Percentiles rank a stretch among this genome's conserved stretches.
These are phyloP conservation scores for Calophaca sinica DNA, from an alignment of 306 rosid genomes.

Conservation along the genomic window DNA sequence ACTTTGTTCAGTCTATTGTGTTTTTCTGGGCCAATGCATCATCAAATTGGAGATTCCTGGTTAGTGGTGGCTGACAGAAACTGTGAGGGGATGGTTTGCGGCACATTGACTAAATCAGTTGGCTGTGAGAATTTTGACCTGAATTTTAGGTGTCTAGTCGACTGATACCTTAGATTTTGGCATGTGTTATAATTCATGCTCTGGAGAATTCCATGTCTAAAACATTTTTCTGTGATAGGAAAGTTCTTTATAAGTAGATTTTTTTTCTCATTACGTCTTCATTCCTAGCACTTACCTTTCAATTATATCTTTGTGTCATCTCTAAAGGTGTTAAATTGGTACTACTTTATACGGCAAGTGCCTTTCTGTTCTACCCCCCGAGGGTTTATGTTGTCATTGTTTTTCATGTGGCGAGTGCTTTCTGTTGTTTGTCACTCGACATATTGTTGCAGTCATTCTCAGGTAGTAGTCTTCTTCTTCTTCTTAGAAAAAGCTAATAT, in stretches of 20 bases:
- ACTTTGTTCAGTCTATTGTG: conserved; percentile 58
- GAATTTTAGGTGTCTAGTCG: conserved; percentile 50
- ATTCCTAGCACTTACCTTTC: conserved; percentile 14
- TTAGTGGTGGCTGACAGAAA: conserved; percentile 61
- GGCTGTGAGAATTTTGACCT: conserved; percentile 44
- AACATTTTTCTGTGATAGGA: conserved; percentile 18
- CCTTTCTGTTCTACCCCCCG: background rate
- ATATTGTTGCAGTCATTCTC: conserved; percentile 12
- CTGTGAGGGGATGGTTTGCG: conserved; percentile 59
- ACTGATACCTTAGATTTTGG: conserved; percentile 44
- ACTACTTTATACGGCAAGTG: background rate
- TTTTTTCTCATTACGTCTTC: conserved; percentile 20
- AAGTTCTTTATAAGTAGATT: background rate
- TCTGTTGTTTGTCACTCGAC: background rate
- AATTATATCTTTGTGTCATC: conserved; percentile 12
- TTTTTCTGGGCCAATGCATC: conserved; percentile 63
- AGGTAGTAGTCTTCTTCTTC: too few relatives aligned
- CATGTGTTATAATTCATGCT: conserved; percentile 41
- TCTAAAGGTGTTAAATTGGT: background rate
- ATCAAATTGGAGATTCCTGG: conserved; percentile 60
- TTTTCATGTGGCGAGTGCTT: conserved; percentile 15
- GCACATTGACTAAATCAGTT: conserved; percentile 56
- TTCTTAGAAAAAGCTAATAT: too few relatives aligned
- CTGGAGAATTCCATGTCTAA: conserved; percentile 28
- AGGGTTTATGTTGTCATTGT: background rate